These are phyloP conservation scores for Elaeagnus macrophylla DNA, from an alignment of 306 rosid genomes.

Conservation along the genomic window DNA sequence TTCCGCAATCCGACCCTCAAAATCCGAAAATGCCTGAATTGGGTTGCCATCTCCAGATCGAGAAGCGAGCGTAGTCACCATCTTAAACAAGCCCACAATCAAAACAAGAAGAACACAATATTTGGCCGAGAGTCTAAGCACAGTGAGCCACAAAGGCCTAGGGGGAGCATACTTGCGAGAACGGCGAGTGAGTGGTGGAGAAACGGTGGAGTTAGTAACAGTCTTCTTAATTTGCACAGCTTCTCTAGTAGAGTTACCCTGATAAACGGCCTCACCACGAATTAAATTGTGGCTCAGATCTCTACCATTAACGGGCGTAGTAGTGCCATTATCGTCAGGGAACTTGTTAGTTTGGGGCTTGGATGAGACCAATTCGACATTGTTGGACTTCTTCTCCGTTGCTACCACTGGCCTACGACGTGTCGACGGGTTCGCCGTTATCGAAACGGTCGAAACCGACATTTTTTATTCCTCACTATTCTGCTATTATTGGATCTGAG, in stretches of 20 bases:
- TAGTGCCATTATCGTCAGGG: slow-evolving; percentile 17
- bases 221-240: slow-evolving; percentile 33
- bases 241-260: slow-evolving; percentile 36
- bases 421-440: slow-evolving; percentile 70
- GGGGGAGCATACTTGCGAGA: slow-evolving; percentile 35
- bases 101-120: slow-evolving; percentile 39
- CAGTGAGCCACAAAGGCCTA: slow-evolving; percentile 59
- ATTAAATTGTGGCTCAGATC: slow-evolving; percentile 80
- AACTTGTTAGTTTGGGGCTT: slow-evolving; percentile 31
- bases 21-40: slow-evolving; percentile 38
- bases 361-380: slow-evolving; percentile 46
- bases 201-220: slow-evolving; percentile 28
- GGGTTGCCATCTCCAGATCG: slow-evolving; percentile 27
- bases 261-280: slow-evolving; percentile 47
- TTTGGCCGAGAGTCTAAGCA: slow-evolving; percentile 49
- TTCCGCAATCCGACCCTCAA: slow-evolving; percentile 71
- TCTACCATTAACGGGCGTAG: slow-evolving; percentile 25
- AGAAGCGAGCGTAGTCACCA: slow-evolving; percentile 38
- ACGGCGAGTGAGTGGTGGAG: slow-evolving; percentile 29
- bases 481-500: background rate
- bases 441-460: slow-evolving; percentile 94
- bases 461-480: slow-evolving; percentile 17
- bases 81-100: slow-evolving; percentile 48
- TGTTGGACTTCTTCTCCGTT: slow-evolving; percentile 45
- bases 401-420: slow-evolving; percentile 64